phyloP scores from a whole-genome alignment of 2,329 filamentous ascomycete species.

The Colletotrichum lentis region DNA sequence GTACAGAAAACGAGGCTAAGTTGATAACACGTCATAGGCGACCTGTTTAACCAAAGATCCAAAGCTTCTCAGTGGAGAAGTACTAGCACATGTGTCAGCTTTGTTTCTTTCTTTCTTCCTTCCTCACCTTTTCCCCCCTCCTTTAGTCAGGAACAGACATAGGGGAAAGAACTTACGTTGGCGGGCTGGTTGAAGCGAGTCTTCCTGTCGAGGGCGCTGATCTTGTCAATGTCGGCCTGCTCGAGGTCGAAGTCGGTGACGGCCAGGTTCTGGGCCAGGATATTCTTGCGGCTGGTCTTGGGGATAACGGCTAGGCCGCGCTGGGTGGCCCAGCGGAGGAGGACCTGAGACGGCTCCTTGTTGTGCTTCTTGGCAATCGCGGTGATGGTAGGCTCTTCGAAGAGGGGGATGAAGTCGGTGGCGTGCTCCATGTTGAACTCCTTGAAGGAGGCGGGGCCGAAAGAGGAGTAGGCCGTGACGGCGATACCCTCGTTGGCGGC shows the following conservation, averaged over 20 bases:
- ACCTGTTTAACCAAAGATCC: slow-evolving; percentile 62
- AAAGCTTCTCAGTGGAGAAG: slow-evolving; percentile 64
- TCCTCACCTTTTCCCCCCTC: too few relatives aligned
- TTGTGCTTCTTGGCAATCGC: slow-evolving; percentile 72
- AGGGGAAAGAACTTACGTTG: slow-evolving; percentile 62
- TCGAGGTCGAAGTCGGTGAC: slow-evolving; percentile 72
- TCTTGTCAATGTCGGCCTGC: slow-evolving; percentile 71
- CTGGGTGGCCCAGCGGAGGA: slow-evolving; percentile 89
- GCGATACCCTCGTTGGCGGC: slow-evolving; percentile 74
- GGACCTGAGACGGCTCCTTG: slow-evolving; percentile 80
- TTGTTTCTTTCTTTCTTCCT: not conserved
- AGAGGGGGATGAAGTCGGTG: slow-evolving; percentile 70
- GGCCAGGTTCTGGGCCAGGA: slow-evolving; percentile 72
- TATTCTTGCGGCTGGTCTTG: slow-evolving; percentile 67
- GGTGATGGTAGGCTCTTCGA: slow-evolving; percentile 73
- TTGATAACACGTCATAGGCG: slow-evolving; percentile 9
- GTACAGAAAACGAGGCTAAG: slow-evolving; percentile 9
- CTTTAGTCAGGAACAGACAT: too few relatives aligned
- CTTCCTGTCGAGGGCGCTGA: slow-evolving; percentile 69
- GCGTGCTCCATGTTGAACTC: slow-evolving; percentile 79
- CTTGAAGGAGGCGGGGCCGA: slow-evolving; percentile 80
- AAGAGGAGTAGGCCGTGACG: slow-evolving; percentile 85
- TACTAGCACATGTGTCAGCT: slow-evolving; percentile 51
- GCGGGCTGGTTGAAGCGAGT: slow-evolving; percentile 81
- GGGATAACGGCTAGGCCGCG: slow-evolving; percentile 82